Percentiles rank a stretch among this genome's conserved stretches.
These are phyloP conservation scores for Tardiomyces digboiensis DNA, from an alignment of 1,139 yeast genomes.

Conservation along the genomic window DNA sequence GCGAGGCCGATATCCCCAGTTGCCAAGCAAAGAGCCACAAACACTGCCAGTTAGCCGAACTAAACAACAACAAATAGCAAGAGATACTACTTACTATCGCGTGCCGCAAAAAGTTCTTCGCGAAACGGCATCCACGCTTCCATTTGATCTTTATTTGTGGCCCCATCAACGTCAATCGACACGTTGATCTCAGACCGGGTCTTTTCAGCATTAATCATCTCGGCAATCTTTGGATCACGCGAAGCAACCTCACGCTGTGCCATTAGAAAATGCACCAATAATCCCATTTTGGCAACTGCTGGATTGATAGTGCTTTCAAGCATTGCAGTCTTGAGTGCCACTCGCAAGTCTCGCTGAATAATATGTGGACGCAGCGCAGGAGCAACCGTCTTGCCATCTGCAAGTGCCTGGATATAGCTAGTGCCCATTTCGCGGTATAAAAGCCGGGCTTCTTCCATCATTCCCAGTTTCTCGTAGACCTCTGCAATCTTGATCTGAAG, in stretches of 20 bases:
- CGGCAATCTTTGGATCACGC: conserved; percentile 19
- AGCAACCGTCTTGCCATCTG: conserved; percentile 3
- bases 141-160: conserved; percentile 6
- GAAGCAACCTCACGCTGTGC: conserved; percentile 44
- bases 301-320: conserved; percentile 40
- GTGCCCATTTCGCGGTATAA: conserved; percentile 61
- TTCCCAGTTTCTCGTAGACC: conserved; percentile 62
- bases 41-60: no score
- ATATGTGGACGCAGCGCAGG: conserved; percentile 39
- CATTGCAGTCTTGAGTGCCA: conserved; percentile 58
- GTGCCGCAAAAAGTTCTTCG: conserved; percentile 65
- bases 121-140: conserved; percentile 56
- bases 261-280: conserved; percentile 20
- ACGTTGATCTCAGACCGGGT: conserved; percentile 5
- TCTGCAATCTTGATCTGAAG: conserved; percentile 80
- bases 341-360: conserved; percentile 62
- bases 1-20: conserved; percentile 61
- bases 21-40: conserved; percentile 56
- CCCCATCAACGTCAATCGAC: neutral
- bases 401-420: conserved; percentile 44
- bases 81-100: no score
- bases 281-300: conserved; percentile 4
- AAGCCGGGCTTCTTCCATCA: conserved; percentile 52
- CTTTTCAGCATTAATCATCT: conserved; percentile 13
- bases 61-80: no score